Conservation (phyloP, 208 protist genomes). For the Trichomonas gallinae region DNA sequence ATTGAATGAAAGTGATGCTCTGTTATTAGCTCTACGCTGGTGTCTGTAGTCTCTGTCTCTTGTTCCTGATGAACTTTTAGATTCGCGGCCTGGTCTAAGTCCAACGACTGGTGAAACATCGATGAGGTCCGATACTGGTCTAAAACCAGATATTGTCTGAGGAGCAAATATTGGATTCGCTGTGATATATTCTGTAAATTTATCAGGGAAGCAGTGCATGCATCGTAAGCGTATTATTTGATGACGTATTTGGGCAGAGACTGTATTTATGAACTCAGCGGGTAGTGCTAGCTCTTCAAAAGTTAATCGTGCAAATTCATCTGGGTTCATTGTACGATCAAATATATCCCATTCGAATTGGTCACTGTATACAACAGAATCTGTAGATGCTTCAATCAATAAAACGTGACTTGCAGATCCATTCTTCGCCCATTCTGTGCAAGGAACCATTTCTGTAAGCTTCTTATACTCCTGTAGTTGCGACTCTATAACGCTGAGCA, state of each 20-base stretch:
- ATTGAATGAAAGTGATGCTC: neutral
- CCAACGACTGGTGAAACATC: neutral
- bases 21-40: neutral
- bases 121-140: neutral
- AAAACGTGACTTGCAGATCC: neutral
- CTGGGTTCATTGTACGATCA: neutral
- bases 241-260: neutral
- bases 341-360: conserved; percentile 14
- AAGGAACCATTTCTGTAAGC: neutral
- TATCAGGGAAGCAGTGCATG: conserved; percentile 12
- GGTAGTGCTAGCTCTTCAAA: neutral
- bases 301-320: neutral
- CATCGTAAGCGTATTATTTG: neutral
- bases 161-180: neutral
- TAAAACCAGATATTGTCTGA: neutral
- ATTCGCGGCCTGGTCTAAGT: neutral
- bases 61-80: neutral
- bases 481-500: neutral
- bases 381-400: neutral
- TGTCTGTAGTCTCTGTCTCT: neutral
- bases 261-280: neutral
- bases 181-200: neutral
- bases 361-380: neutral
- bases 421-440: neutral
- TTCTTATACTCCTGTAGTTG: neutral